phyloP scores from a whole-genome alignment of 2,329 filamentous ascomycete genomes.

The Trichothecium sympodiale region DNA sequence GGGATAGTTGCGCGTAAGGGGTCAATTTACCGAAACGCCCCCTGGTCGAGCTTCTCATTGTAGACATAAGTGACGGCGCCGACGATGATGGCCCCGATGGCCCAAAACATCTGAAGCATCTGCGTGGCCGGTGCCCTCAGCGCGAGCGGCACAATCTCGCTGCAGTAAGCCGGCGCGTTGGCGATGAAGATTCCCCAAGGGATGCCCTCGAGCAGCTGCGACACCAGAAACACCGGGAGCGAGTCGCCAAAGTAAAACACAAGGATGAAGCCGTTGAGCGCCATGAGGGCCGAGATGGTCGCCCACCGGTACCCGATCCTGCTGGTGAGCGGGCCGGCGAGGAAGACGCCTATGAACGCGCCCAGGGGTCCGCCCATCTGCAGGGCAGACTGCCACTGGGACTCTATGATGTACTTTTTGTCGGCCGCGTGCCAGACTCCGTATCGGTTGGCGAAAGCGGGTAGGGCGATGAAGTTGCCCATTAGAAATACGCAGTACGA shows the following conservation, averaged over 20 bases:
- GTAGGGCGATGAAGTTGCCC: slow-evolving; percentile 21
- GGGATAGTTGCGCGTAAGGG: too few relatives aligned
- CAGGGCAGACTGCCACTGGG: slow-evolving; percentile 17
- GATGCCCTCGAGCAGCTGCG: slow-evolving; percentile 47
- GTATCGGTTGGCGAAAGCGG: slow-evolving; percentile 23
- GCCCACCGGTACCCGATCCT: slow-evolving; percentile 25
- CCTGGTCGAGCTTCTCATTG: slow-evolving; percentile 18
- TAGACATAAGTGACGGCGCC: slow-evolving; percentile 41
- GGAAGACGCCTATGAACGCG: slow-evolving; percentile 22
- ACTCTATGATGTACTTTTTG: slow-evolving; percentile 12
- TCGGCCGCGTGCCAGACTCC: slow-evolving; percentile 16
- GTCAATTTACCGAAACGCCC: background rate
- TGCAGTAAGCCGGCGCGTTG: slow-evolving; percentile 27
- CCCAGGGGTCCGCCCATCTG: slow-evolving; percentile 21
- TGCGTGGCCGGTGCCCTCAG: slow-evolving; percentile 45
- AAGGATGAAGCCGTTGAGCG: slow-evolving; percentile 27
- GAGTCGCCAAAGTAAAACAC: slow-evolving; percentile 43
- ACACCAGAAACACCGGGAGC: slow-evolving; percentile 30
- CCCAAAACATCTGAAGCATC: slow-evolving; percentile 55
- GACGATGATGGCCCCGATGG: slow-evolving; percentile 49
- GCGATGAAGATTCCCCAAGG: slow-evolving; percentile 51
- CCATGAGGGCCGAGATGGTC: slow-evolving; percentile 23
- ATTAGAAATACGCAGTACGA: slow-evolving; percentile 35
- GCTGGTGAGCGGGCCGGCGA: slow-evolving; percentile 26
- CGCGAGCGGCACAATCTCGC: slow-evolving; percentile 46